Base-by-base conservation (phyloP, 2,329 filamentous ascomycete genomes). In the Cladophialophora psammophila region DNA sequence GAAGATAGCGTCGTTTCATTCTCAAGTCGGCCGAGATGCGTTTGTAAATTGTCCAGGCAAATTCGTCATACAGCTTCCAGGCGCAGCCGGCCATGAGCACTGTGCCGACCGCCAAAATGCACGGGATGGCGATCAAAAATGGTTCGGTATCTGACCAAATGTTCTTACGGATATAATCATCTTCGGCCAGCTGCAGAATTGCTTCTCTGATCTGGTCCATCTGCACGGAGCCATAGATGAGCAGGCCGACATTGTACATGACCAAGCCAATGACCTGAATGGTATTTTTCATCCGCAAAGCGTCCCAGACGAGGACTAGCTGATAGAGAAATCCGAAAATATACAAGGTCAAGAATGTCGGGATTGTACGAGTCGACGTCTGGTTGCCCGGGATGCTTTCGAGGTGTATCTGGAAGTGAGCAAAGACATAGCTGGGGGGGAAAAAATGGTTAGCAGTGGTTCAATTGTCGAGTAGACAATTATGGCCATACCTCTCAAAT, bases 41-140 rank as follows among this genome's bases (percentile, higher is more conserved):
- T 84, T 99, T 99, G 81, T 99, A 93, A 76, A 99, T 99, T 65
- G 95, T 95, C 95, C 95, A 99, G 10, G 95, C 94, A 80, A 99
- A 99, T 79, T 97, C 94, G 76, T 97, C 93, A 78, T 99, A 98
- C 36, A 99, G 86, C 82, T 97, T 97, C 91, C 93, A 98, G 1
- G 94, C 89, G 60, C 94, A 83, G 69, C 93, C 90, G 13, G 84
- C 85, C 84, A 98, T 89, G 61, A 88, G 75, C 5, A 94, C 71
- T 2, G 91, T 94, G 35, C 87, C 87, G 35, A 96, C 80, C 0
- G 88, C 93, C 71, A 98, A 91, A 65, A 99, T 87, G 73, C 87
- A 89, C 0, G 95, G 95, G 63, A 96, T 93, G 10, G 94, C 91
- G 70, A 97, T 86, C 38, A 99, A 84, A 73, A 91, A 93, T 0